These are phyloP conservation scores for Colletotrichum sp. DNA, from an alignment of 2,329 filamentous ascomycete species.

Conservation along the genomic window DNA sequence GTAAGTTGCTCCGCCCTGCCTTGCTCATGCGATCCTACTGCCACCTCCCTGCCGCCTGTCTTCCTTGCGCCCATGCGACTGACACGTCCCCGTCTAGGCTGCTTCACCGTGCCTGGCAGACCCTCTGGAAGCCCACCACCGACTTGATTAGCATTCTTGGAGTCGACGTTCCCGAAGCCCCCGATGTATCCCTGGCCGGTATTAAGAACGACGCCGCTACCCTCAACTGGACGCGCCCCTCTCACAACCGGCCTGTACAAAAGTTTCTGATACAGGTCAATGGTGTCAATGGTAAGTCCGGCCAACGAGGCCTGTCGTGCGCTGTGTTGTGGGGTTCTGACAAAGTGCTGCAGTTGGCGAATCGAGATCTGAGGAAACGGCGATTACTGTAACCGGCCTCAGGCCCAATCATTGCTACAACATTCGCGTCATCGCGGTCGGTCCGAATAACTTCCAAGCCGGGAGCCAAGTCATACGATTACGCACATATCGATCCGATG, in stretches of 20 bases:
- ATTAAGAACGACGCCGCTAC: constrained; percentile 88
- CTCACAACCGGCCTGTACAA: constrained; percentile 69
- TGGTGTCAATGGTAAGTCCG: constrained; percentile 78
- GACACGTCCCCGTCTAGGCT: constrained; percentile 62
- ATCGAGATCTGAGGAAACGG: constrained; percentile 77
- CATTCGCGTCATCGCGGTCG: constrained; percentile 89
- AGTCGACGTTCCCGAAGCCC: constrained; percentile 89
- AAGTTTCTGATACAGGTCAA: constrained; percentile 95
- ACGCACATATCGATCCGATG: constrained; percentile 73
- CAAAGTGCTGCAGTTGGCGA: constrained; percentile 70
- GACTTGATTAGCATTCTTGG: constrained; percentile 90
- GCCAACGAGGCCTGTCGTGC: background rate
- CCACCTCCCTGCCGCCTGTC: background rate
- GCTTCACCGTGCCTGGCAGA: constrained; percentile 83
- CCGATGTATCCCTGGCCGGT: constrained; percentile 87
- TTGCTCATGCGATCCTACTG: background rate
- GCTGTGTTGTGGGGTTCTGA: background rate
- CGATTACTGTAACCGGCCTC: constrained; percentile 89
- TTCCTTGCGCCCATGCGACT: background rate
- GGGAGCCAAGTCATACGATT: constrained; percentile 86
- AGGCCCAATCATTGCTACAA: constrained; percentile 91
- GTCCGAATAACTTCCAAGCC: constrained; percentile 89
- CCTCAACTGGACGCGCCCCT: constrained; percentile 86
- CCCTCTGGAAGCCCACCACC: constrained; percentile 88
- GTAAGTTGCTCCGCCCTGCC: constrained; percentile 40